Base-by-base conservation (phyloP, 495 filamentous ascomycete genomes). In the Lepraria neglecta region DNA sequence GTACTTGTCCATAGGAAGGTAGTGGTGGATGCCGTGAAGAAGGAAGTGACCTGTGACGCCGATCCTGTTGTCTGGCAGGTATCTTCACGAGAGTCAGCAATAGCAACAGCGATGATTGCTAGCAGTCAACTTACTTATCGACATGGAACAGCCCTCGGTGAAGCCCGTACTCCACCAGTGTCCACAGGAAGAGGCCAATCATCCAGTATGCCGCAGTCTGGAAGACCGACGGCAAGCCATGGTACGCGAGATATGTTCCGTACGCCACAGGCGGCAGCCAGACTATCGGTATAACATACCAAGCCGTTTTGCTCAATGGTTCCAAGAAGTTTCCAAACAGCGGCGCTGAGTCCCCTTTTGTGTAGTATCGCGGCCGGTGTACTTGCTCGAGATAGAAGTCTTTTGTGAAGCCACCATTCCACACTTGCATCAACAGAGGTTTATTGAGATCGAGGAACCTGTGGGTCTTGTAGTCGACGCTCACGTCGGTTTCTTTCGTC, bases 241-340 rank as follows among this genome's bases (percentile, higher is more conserved):
- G 67, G 21, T 77, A 75, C 10, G 88, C 89, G 17, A 89, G 46
- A 58, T 78, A 83, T n/a, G 86, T 81, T 17, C 88, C 90, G 69
- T 90, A 96, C 15, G 75, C 66, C n/a, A 94, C 81, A 12, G 75
- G 77, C 21, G 95, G 95, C n/a, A 92, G 69, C 95, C 95, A 99
- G 10, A 95, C 46, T 0, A 81, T 76, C 12, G 95, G 95, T 15
- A 97, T 80, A 48, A 94, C 70, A 83, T 86, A 97, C 91, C 92
- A 97, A 6, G 92, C 82, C 9, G 95, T 97, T 76, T 91, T 88
- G 72, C 87, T 90, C 30, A 99, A 76, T 7, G 95, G 95, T 74
- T 99, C 95, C 12, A 99, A 80, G 75, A 97, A 94, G 74, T 99
- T 99, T 46, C 95, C 95, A 74, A 99, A 99, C 33, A 99, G 73